These are phyloP conservation scores for Anisodus acutangulus DNA, from an alignment of 257 asterid species.

Conservation along the genomic window DNA sequence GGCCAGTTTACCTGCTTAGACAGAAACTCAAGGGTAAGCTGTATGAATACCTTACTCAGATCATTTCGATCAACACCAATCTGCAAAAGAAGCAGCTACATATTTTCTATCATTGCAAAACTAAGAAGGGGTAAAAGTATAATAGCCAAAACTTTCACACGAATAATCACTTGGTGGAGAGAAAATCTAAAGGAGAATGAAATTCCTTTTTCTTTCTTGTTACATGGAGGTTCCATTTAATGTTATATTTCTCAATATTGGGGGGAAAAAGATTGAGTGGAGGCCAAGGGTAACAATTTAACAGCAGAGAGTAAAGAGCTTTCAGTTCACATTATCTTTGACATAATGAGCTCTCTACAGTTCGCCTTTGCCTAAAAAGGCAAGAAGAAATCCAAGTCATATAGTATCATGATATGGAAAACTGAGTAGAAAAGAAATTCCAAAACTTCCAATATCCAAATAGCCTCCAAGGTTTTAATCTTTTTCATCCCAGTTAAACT, in stretches of 20 bases:
- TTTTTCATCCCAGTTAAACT: conserved; percentile 19
- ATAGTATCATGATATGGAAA: not conserved
- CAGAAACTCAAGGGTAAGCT: conserved; percentile 87
- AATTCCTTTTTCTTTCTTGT: not conserved
- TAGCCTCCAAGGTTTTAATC: not conserved
- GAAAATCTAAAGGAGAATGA: conserved; percentile 9
- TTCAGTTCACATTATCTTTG: conserved; percentile 4
- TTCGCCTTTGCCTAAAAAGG: not conserved
- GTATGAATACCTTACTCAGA: conserved; percentile 75
- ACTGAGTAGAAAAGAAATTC: conserved; percentile 1
- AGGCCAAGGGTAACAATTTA: not conserved
- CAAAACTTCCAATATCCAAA: conserved; percentile 16
- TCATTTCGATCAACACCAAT: conserved; percentile 77
- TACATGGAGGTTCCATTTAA: not conserved
- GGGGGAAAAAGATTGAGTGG: not conserved
- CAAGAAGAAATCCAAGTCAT: not conserved
- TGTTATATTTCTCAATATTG: not conserved
- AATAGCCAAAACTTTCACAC: not conserved
- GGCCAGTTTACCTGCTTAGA: conserved; percentile 72
- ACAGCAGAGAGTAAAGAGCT: not conserved
- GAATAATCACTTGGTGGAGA: conserved; percentile 3
- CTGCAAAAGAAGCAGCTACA: conserved; percentile 52
- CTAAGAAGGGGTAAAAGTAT: conserved; percentile 30
- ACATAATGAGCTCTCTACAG: conserved; percentile 9
- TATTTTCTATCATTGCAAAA: conserved; percentile 28